phyloP scores from a whole-genome alignment of 1,284 basidiomycete genomes.

The Leccinum subrobustum region DNA sequence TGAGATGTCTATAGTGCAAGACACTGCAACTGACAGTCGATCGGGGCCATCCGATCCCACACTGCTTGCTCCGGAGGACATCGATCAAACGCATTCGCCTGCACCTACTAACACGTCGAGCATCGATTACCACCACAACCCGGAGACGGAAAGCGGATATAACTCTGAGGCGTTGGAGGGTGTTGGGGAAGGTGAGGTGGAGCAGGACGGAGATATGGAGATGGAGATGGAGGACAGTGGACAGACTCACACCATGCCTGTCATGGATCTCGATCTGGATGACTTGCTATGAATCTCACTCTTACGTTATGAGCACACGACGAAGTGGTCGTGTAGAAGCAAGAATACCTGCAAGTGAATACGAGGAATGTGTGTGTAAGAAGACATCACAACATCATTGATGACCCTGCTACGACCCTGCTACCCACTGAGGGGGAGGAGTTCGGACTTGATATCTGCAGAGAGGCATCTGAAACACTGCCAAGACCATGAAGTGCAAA shows the following conservation, averaged over 20 bases:
- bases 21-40: conserved; percentile 24
- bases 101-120: conserved; percentile 49
- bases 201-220: conserved; percentile 25
- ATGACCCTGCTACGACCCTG: conserved; percentile 13
- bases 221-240: conserved; percentile 25
- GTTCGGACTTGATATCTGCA: conserved; percentile 47
- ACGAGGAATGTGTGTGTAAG: neutral
- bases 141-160: conserved; percentile 46
- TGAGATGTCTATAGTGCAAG: conserved; percentile 27
- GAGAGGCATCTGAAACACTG: conserved; percentile 1
- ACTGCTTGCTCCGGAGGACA: conserved; percentile 21
- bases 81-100: conserved; percentile 43
- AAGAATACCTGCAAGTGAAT: neutral
- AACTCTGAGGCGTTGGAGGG: conserved; percentile 42
- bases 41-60: conserved; percentile 24
- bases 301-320: neutral
- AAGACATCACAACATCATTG: conserved; percentile 9
- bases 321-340: conserved; percentile 1
- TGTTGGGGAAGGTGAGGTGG: conserved; percentile 27
- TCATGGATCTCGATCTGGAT: conserved; percentile 30
- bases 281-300: conserved; percentile 23
- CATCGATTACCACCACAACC: conserved; percentile 37
- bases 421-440: conserved; percentile 52
- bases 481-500: conserved; percentile 9
- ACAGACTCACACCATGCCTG: conserved; percentile 22